Conservation (phyloP, 2,329 filamentous ascomycete genomes). For the Saccharata proteae region DNA sequence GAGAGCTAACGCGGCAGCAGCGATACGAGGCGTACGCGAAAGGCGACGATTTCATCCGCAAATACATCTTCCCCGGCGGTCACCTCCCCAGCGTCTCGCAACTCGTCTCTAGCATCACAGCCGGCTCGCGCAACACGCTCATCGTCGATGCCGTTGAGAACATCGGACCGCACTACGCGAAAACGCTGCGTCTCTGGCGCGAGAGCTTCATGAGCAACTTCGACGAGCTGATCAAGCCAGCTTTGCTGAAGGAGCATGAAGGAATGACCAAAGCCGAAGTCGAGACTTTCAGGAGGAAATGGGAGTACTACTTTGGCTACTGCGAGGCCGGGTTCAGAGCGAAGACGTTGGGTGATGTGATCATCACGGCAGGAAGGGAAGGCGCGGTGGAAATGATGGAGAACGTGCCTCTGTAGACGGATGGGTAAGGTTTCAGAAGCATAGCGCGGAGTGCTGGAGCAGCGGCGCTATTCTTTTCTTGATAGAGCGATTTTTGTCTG, state of each 20-base stretch:
- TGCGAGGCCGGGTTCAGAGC: conserved; percentile 62
- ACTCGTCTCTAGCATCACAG: conserved; percentile 49
- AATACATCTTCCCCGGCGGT: conserved; percentile 70
- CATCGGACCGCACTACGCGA: conserved; percentile 62
- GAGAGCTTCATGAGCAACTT: conserved; percentile 55
- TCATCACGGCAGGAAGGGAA: conserved; percentile 57
- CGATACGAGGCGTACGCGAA: conserved; percentile 54
- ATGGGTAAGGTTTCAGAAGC: too few species aligned
- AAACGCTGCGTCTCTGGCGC: conserved; percentile 55
- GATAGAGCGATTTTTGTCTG: too few species aligned
- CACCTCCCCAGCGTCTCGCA: conserved; percentile 58
- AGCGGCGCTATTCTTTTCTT: too few species aligned
- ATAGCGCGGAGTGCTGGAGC: too few species aligned
- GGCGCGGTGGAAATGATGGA: conserved; percentile 58
- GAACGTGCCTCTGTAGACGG: conserved; percentile 53
- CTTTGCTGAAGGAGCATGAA: conserved; percentile 45
- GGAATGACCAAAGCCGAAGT: conserved; percentile 50
- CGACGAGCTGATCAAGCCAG: conserved; percentile 46
- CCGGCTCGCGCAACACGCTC: conserved; percentile 48
- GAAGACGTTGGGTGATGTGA: conserved; percentile 60
- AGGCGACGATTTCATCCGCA: conserved; percentile 61
- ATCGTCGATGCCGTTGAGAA: conserved; percentile 58
- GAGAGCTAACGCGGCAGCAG: conserved; percentile 8
- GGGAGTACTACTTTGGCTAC: conserved; percentile 69
- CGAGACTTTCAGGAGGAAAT: conserved; percentile 57